Conservation (phyloP, 2,329 filamentous ascomycete species). For the Cyclaneusma minus region DNA sequence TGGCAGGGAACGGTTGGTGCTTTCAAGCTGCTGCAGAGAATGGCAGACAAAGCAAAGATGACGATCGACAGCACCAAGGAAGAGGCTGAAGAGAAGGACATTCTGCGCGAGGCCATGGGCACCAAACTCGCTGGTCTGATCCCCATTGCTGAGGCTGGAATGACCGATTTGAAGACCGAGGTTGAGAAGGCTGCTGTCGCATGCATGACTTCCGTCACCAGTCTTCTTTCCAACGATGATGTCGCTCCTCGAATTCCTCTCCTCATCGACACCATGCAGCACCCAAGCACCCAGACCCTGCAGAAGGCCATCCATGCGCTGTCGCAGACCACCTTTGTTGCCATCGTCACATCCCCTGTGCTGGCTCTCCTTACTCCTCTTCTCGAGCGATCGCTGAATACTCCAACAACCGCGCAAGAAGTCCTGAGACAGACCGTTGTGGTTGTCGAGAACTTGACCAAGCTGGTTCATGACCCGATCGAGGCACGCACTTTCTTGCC, state of each 20-base stretch:
- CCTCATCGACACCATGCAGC: constrained; percentile 86
- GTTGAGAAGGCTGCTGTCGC: constrained; percentile 78
- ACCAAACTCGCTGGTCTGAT: constrained; percentile 75
- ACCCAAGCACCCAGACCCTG: constrained; percentile 73
- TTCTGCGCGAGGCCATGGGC: constrained; percentile 83
- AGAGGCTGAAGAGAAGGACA: constrained; percentile 73
- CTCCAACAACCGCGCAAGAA: constrained; percentile 79
- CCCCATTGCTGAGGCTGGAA: constrained; percentile 77
- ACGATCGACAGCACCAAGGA: constrained; percentile 64
- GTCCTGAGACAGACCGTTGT: constrained; percentile 91
- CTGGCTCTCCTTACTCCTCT: constrained; percentile 88
- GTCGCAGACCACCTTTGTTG: constrained; percentile 96
- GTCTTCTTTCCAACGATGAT: constrained; percentile 90
- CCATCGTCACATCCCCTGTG: constrained; percentile 87
- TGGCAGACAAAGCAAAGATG: constrained; percentile 90
- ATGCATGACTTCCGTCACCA: constrained; percentile 83
- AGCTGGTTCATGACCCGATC: constrained; percentile 88
- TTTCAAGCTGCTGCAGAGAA: constrained; percentile 70
- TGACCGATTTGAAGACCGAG: constrained; percentile 92
- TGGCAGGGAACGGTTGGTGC: constrained; percentile 94
- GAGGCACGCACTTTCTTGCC: constrained; percentile 92
- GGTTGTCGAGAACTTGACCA: constrained; percentile 94
- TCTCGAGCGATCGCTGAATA: constrained; percentile 86
- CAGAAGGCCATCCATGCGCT: constrained; percentile 95
- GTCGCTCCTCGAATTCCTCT: constrained; percentile 84